These are phyloP conservation scores for Euphorbia schlechtendalii DNA, from an alignment of 441 rosid genomes.

Conservation along the genomic window DNA sequence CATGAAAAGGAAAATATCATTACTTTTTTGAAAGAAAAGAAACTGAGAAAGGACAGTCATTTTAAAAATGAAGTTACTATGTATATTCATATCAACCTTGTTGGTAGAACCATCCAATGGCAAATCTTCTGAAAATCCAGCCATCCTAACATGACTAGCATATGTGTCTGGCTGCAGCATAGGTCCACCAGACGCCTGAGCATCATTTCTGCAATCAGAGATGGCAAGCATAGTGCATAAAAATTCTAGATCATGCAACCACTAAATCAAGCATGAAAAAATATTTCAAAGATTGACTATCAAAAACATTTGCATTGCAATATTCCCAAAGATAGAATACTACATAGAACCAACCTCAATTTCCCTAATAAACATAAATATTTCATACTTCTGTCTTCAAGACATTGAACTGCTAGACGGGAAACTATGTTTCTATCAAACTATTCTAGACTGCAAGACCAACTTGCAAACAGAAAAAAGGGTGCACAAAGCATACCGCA, in stretches of 20 bases:
- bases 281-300: not conserved
- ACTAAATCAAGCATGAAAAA: constrained; percentile 3
- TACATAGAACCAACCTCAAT: not conserved
- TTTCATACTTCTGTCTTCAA: not conserved
- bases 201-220: constrained; percentile 46
- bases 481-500: no score
- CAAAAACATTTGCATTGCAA: not conserved
- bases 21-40: constrained; percentile 6
- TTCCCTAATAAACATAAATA: not conserved
- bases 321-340: not conserved
- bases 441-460: not conserved
- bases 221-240: constrained; percentile 3
- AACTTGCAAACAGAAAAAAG: not conserved
- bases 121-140: constrained; percentile 33
- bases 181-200: constrained; percentile 35
- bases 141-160: constrained; percentile 27
- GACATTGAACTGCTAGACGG: not conserved
- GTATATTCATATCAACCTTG: constrained; percentile 45
- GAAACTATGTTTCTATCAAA: not conserved
- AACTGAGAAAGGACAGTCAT: not conserved
- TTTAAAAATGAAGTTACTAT: constrained; percentile 8
- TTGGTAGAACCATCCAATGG: constrained; percentile 39
- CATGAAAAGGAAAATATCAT: constrained; percentile 7
- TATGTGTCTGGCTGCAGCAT: constrained; percentile 24
- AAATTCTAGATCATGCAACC: not conserved